phyloP scores from a whole-genome alignment of 306 rosid species.

The Vigna trinervia region DNA sequence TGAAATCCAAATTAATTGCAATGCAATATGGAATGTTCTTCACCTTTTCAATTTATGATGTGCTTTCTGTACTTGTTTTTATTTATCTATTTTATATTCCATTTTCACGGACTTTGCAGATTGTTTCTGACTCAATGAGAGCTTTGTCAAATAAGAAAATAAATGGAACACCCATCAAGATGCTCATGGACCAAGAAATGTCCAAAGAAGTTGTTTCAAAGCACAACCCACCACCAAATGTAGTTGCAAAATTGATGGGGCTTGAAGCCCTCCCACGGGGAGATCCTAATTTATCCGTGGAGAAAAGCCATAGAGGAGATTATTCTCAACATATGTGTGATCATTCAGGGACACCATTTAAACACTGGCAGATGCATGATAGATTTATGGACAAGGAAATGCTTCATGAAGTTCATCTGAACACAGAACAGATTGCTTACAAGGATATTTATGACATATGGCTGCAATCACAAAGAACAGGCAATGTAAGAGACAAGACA shows the following conservation, averaged over 20 bases:
- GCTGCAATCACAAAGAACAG: constrained; percentile 68
- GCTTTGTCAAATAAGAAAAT: constrained; percentile 61
- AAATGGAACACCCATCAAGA: constrained; percentile 86
- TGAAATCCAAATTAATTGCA: constrained; percentile 4
- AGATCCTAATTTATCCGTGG: constrained; percentile 60
- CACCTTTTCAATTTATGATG: constrained; percentile 30
- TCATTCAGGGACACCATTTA: constrained; percentile 60
- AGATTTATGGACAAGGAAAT: constrained; percentile 65
- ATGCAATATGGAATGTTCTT: constrained; percentile 19
- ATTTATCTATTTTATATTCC: constrained; percentile 16
- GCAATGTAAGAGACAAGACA: constrained; percentile 60
- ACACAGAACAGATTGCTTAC: constrained; percentile 61
- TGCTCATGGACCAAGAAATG: constrained; percentile 98
- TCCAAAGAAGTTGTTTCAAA: constrained; percentile 71
- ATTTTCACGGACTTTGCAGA: constrained; percentile 51
- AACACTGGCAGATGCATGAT: constrained; percentile 69
- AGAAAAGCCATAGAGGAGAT: constrained; percentile 61
- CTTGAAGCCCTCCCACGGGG: constrained; percentile 77
- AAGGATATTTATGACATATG: constrained; percentile 78
- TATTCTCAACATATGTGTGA: constrained; percentile 56
- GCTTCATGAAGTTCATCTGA: constrained; percentile 61
- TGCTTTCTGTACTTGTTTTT: constrained; percentile 33
- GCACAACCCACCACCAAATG: constrained; percentile 77
- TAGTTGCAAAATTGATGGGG: constrained; percentile 98
- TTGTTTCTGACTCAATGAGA: constrained; percentile 61